These are phyloP conservation scores for Chalaropsis thielavioides DNA, from an alignment of 2,329 filamentous ascomycete species.

Conservation along the genomic window DNA sequence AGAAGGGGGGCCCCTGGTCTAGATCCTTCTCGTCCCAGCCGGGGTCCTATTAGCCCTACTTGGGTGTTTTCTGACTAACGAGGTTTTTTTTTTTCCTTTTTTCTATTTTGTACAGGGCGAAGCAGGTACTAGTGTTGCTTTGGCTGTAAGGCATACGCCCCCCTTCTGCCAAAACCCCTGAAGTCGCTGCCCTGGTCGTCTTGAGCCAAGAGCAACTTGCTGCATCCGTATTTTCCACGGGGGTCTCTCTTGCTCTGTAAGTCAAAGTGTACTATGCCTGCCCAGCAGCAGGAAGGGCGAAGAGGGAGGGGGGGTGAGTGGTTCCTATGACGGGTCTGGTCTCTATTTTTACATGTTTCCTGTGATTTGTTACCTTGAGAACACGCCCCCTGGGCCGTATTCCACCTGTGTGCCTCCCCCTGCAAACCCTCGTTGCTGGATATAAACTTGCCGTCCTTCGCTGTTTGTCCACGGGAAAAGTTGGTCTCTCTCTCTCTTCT, in stretches of 20 bases:
- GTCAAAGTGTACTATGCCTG: neutral
- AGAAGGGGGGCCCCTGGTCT: neutral
- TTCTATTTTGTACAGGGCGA: neutral
- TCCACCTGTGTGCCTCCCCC: neutral
- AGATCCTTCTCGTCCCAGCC: neutral
- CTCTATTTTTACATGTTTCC: neutral
- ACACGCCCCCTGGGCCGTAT: neutral
- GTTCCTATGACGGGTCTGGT: neutral
- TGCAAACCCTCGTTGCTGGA: neutral
- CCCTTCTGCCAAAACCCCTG: neutral
- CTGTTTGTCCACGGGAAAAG: neutral
- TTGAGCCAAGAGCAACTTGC: neutral
- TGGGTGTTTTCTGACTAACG: neutral
- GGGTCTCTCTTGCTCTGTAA: neutral
- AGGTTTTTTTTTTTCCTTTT: neutral
- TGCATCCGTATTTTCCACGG: neutral
- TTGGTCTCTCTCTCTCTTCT: neutral
- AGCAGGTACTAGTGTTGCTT: neutral
- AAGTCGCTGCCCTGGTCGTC: neutral
- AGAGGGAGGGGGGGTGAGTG: neutral
- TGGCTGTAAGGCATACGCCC: neutral
- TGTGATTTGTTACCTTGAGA: neutral
- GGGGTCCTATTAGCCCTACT: neutral
- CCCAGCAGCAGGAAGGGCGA: neutral
- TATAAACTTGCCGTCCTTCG: conserved; percentile 3